Base-by-base conservation (phyloP, 2,329 filamentous ascomycete species). In the Polychaeton citri region DNA sequence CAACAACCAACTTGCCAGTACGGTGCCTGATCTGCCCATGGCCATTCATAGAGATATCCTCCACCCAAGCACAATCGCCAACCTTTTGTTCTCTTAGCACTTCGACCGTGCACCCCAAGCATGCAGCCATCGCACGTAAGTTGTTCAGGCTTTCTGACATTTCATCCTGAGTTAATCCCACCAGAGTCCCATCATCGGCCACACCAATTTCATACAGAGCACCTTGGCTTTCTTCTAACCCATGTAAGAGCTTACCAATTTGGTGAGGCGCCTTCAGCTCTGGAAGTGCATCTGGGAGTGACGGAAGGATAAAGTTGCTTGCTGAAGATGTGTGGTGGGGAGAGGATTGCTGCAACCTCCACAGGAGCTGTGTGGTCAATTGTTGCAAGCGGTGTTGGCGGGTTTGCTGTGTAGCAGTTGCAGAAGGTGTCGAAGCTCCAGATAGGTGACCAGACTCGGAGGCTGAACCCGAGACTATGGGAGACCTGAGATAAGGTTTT, bases 181-280 rank as follows among this genome's bases (percentile, higher is more conserved):
- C 75, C 39, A 98, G 76, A 0, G 81, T 85, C 6, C 90, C 90
- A 61, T 96, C 86, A 56, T 98, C 90, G 19, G 87, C 81, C 7
- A 98, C 86, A 0, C 90, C 90, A 56, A 98, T 93, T 58, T 98
- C 88, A 49, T 98, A 98, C 34, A 96, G 61, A 1, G 90, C 90
- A 4, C 90, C 90, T 46, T 84, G 80, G 12, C 86, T 95, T 55
- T 94, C 87, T 54, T 96, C 88, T 6, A 98, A 64, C 0, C 90
- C 86, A 2, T 87, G 72, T 9, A 76, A 58, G 20, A 78, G 60
- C 34, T 66, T 69, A 30, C 65, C 63, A 6, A 71, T 70, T 44
- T 68, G 66, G 17, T 64, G 62, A 21, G 66, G 66, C 10, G 63
- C 59, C 17, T 65, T 76, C 5, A 86, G 64, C 28, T 80, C 64